Conservation (phyloP, 2,329 filamentous ascomycete genomes). For the Diaporthe amygdali region DNA sequence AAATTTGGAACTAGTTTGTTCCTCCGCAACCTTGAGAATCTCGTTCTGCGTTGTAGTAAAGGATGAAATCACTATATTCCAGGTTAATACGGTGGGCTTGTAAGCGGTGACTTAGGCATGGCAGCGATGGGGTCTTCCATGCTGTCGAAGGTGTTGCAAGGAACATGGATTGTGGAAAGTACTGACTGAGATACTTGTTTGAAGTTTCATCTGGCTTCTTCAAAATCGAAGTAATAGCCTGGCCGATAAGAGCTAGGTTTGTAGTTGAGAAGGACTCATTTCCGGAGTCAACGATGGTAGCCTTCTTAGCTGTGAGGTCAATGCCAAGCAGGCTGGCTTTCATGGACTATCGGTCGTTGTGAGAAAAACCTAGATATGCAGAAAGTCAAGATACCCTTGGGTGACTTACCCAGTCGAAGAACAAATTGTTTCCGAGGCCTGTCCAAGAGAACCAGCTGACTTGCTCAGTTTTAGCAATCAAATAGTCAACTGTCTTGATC, state of each 20-base stretch:
- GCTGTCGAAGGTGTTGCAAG: not conserved
- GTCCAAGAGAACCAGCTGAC: conserved; percentile 62
- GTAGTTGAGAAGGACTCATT: conserved; percentile 54
- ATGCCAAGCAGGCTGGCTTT: conserved; percentile 55
- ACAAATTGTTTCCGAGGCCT: conserved; percentile 58
- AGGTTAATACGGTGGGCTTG: not conserved
- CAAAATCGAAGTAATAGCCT: conserved; percentile 55
- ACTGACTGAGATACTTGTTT: conserved; percentile 59
- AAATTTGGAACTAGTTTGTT: conserved; percentile 56
- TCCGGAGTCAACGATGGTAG: conserved; percentile 61
- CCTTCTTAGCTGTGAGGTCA: conserved; percentile 51
- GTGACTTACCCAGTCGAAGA: conserved; percentile 63
- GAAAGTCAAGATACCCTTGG: not conserved
- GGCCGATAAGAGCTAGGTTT: conserved; percentile 57
- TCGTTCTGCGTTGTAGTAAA: conserved; percentile 64
- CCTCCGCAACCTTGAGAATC: conserved; percentile 57
- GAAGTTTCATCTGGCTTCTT: conserved; percentile 52
- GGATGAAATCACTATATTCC: conserved; percentile 40
- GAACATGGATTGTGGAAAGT: not conserved
- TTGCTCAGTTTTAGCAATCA: conserved; percentile 53
- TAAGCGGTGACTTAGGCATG: not conserved
- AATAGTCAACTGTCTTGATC: conserved; percentile 50
- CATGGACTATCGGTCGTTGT: conserved; percentile 33
- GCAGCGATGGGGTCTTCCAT: not conserved
- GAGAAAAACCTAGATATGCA: conserved; percentile 37